Base-by-base conservation (phyloP, 1,284 basidiomycete genomes). In the Apiotrichum domesticum region DNA sequence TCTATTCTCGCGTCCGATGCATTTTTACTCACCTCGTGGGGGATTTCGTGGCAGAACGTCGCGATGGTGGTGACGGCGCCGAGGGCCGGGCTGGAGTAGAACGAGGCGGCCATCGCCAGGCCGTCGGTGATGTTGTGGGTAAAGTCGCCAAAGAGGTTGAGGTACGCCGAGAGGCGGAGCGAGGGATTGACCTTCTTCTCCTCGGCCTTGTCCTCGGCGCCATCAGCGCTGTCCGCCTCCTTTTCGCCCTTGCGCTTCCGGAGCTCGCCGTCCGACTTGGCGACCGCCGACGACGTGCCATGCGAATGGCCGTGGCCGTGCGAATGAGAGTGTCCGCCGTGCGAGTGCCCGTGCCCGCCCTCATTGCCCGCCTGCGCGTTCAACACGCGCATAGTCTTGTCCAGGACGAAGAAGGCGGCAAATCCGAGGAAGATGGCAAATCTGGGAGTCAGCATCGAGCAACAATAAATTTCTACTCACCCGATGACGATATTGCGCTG, bases 11-110 rank as follows among this genome's bases (percentile, higher is more conserved):
- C 21, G 21, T 21, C 21, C 21, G 21, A 21, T 21, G 21, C 21
- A 21, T 21, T 21, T 21, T 21, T 21, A 21, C 21, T 21, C 55
- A 73, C 73, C 64, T 91, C 89, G 68, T 91, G 89, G 14, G 89
- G 89, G 55, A 92, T 91, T 74, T 93, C 90, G 72, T 93, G 90
- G 6, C 88, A 89, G 70, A 93, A 92, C 68, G 90, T 92, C 14
- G 90, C 90, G 47, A 93, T 81, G 10, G 90, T 91, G 2, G 90
- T 92, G 51, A 90, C 91, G 42, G 90, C 90, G 44, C 90, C 90
- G 63, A 93, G 88, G 52, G 90, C 79, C 1, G 90, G 90, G 41
- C 87, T 88, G 21, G 88, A 88, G 72, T 92, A 92, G 79, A 93
- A 93, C 29, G 87, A 89, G 48, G 90, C 90, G 10, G 88, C 87